Evolutionary conservation across 352 stramenopile genomes (phyloP).

Genomic region (Phytophthora pisi): DNA sequence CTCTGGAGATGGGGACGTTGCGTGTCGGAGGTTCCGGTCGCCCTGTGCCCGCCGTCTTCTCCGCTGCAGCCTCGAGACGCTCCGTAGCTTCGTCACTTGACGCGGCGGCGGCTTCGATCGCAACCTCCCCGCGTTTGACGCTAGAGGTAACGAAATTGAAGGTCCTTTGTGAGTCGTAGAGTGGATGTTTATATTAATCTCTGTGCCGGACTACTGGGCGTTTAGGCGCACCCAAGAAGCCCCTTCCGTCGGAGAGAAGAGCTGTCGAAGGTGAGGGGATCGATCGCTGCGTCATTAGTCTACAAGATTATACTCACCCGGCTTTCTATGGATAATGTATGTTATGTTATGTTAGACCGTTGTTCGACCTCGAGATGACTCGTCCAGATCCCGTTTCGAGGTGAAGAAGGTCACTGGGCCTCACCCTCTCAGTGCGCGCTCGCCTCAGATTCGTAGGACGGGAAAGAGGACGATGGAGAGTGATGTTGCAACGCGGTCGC

Average conservation of each 20-base stretch:
- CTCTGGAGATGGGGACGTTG: slow-evolving; percentile 53
- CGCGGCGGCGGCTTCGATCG: neutral
- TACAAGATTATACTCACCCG: no score
- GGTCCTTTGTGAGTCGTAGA: neutral
- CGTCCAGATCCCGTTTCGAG: slow-evolving; percentile 11
- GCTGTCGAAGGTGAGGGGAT: slow-evolving; percentile 32
- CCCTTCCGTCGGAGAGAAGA: slow-evolving; percentile 52
- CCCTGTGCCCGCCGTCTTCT: slow-evolving; percentile 37
- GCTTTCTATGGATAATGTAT: neutral
- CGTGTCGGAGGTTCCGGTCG: slow-evolving; percentile 56
- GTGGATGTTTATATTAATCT: no score
- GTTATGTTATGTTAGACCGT: slow-evolving; percentile 10
- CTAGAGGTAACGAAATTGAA: slow-evolving; percentile 32
- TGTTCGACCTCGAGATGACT: slow-evolving; percentile 2
- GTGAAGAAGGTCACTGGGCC: slow-evolving; percentile 19
- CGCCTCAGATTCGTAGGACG: slow-evolving; percentile 13
- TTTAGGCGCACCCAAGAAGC: slow-evolving; percentile 44
- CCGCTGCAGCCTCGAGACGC: slow-evolving; percentile 6
- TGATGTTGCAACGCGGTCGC: neutral
- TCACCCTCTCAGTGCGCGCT: slow-evolving; percentile 19
- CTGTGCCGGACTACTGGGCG: neutral
- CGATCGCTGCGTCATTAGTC: neutral
- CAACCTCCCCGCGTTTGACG: slow-evolving; percentile 27
- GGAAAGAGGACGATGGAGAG: neutral
- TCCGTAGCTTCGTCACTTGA: slow-evolving; percentile 8